Conservation (phyloP, 2,329 filamentous ascomycete genomes). For the Teratosphaeria viscida region DNA sequence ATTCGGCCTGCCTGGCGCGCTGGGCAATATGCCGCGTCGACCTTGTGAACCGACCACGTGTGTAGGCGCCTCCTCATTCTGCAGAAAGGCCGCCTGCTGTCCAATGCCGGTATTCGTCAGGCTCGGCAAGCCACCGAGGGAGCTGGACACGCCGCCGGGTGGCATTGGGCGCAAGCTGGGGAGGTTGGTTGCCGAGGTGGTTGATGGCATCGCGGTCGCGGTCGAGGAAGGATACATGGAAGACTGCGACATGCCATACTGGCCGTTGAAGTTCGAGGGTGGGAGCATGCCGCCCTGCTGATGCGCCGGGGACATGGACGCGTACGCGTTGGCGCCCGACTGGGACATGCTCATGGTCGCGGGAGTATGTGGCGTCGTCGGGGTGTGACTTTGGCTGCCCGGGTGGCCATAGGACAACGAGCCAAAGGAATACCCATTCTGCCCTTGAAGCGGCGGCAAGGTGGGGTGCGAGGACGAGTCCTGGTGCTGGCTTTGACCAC, state of each 20-base stretch:
- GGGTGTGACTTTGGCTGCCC: constrained; percentile 22
- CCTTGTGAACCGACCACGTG: constrained; percentile 95
- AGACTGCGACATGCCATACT: constrained; percentile 19
- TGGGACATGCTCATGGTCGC: constrained; percentile 20
- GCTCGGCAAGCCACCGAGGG: constrained; percentile 26
- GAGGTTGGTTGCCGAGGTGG: constrained; percentile 18
- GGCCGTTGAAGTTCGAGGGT: constrained; percentile 20
- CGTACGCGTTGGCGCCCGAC: constrained; percentile 17
- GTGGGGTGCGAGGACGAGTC: constrained; percentile 21
- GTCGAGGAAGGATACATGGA: constrained; percentile 23
- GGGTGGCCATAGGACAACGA: constrained; percentile 23
- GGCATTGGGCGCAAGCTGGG: constrained; percentile 33
- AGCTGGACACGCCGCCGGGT: constrained; percentile 28
- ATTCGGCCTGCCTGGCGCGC: constrained; percentile 73
- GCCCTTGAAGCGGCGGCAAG: constrained; percentile 25
- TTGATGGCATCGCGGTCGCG: constrained; percentile 19
- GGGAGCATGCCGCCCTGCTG: constrained; percentile 24
- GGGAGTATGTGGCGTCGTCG: constrained; percentile 25
- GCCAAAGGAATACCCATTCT: constrained; percentile 25
- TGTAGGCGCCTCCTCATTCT: constrained; percentile 48
- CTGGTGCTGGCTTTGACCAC: constrained; percentile 12
- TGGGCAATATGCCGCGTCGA: constrained; percentile 80
- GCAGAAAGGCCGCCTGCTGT: constrained; percentile 26
- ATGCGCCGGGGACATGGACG: constrained; percentile 21
- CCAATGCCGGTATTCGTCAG: constrained; percentile 21